Conservation (phyloP, 192 early-diverging fungal species). For the Funneliformis geosporum region DNA sequence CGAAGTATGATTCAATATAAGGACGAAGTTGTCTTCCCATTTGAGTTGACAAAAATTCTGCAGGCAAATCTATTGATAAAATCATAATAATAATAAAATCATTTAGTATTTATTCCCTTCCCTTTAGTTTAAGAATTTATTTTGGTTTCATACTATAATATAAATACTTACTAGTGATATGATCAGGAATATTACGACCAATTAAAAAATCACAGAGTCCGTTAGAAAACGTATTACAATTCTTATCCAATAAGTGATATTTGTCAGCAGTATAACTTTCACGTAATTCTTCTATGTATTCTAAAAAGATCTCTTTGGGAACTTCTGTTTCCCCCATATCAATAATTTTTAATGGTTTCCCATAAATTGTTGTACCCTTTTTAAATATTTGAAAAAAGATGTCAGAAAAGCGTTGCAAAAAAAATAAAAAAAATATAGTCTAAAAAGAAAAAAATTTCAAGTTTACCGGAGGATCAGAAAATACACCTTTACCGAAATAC, state of each 20-base stretch:
- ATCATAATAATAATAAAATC: neutral
- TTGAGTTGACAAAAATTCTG: slow-evolving; percentile 64
- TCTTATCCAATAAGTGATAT: slow-evolving; percentile 87
- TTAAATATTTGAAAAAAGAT: neutral
- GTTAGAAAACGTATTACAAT: slow-evolving; percentile 83
- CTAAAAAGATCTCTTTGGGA: slow-evolving; percentile 66
- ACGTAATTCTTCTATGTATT: slow-evolving; percentile 69
- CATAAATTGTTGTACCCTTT: slow-evolving; percentile 61
- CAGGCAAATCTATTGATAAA: slow-evolving; percentile 51
- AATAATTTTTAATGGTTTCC: slow-evolving; percentile 64
- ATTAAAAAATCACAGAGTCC: slow-evolving; percentile 81
- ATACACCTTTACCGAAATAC: slow-evolving; percentile 81
- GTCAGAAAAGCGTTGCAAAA: neutral
- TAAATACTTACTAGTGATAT: slow-evolving; percentile 58
- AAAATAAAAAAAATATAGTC: neutral
- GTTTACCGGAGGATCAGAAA: slow-evolving; percentile 42
- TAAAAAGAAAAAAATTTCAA: neutral
- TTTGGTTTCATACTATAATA: neutral
- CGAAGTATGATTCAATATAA: slow-evolving; percentile 70
- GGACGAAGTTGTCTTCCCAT: slow-evolving; percentile 66
- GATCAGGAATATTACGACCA: slow-evolving; percentile 69
- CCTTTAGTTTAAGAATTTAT: slow-evolving; percentile 5
- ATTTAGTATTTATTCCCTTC: neutral
- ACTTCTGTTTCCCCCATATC: slow-evolving; percentile 80
- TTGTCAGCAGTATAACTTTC: slow-evolving; percentile 61